Conservation (phyloP, 768 basidiomycete species). For the Lactarius indigo region DNA sequence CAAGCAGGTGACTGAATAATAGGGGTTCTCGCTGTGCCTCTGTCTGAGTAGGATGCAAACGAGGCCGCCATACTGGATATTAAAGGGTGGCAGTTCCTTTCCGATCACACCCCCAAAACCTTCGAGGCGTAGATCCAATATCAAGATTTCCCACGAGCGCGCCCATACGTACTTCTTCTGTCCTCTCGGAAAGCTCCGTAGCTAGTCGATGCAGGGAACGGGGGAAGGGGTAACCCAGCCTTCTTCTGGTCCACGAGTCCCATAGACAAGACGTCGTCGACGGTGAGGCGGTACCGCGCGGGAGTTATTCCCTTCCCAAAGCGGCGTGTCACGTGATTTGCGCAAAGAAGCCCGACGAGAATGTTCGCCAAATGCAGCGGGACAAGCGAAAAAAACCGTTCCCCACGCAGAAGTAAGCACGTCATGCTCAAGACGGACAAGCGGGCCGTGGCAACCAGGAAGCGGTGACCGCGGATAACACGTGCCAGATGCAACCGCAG, state of each 20-base stretch:
- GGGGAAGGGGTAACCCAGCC: background rate
- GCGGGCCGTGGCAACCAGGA: conserved; percentile 63
- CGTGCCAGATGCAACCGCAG: conserved; percentile 49
- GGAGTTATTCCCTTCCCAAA: conserved; percentile 69
- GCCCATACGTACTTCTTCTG: background rate
- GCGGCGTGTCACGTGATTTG: conserved; percentile 58
- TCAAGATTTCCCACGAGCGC: background rate
- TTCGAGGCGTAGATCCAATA: background rate
- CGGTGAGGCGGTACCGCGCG: conserved; percentile 51
- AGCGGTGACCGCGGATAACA: conserved; percentile 62
- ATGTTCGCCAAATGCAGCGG: conserved; percentile 61
- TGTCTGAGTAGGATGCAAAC: background rate
- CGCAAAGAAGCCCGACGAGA: conserved; percentile 55
- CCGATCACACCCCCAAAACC: conserved; percentile 3
- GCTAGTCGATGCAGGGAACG: conserved; percentile 3
- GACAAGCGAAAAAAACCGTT: conserved; percentile 54
- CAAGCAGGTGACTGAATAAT: background rate
- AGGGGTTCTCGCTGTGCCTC: background rate
- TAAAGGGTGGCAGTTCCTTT: background rate
- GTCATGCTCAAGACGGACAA: conserved; percentile 50
- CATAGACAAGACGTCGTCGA: conserved; percentile 38
- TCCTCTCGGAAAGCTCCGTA: conserved; percentile 17
- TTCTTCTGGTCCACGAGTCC: background rate
- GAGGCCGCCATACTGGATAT: background rate
- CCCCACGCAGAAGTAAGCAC: conserved; percentile 47